These are phyloP conservation scores for Artemisia annua DNA, from an alignment of 129 eudicot genomes.

Conservation along the genomic window DNA sequence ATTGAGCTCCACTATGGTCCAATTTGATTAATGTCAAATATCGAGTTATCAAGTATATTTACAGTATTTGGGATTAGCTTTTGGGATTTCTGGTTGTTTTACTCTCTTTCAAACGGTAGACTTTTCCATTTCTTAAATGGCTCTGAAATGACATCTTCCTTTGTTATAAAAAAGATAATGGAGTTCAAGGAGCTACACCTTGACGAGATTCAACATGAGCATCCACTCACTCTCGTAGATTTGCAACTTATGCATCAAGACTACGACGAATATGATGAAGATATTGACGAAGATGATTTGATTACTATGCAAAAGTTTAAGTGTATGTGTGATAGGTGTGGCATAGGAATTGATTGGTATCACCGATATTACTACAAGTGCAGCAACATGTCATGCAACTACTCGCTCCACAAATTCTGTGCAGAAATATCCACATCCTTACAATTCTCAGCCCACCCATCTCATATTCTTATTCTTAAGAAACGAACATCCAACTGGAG, in stretches of 20 bases:
- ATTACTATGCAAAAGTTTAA: not conserved
- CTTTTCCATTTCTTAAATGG: too few species aligned
- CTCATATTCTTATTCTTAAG: not conserved
- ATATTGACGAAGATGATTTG: not conserved
- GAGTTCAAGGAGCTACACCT: not conserved
- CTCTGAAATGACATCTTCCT: too few species aligned
- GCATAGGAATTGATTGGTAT: constrained; percentile 6
- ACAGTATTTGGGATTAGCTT: too few species aligned
- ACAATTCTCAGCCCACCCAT: not conserved
- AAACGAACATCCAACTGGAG: not conserved
- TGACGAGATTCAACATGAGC: constrained; percentile 2
- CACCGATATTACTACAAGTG: constrained; percentile 21
- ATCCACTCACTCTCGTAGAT: constrained; percentile 13
- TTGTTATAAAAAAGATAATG: not conserved
- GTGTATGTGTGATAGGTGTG: not conserved
- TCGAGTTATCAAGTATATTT: too few species aligned
- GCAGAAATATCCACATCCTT: not conserved
- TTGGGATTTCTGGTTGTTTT: too few species aligned
- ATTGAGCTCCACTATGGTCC: too few species aligned
- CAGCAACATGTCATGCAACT: constrained; percentile 1
- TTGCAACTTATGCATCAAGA: not conserved
- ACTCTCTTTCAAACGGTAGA: too few species aligned
- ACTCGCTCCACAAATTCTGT: constrained; percentile 12
- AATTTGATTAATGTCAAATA: too few species aligned
- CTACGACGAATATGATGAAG: not conserved